Conservation (phyloP, 1,284 basidiomycete genomes). For the Cronartium quercuum region DNA sequence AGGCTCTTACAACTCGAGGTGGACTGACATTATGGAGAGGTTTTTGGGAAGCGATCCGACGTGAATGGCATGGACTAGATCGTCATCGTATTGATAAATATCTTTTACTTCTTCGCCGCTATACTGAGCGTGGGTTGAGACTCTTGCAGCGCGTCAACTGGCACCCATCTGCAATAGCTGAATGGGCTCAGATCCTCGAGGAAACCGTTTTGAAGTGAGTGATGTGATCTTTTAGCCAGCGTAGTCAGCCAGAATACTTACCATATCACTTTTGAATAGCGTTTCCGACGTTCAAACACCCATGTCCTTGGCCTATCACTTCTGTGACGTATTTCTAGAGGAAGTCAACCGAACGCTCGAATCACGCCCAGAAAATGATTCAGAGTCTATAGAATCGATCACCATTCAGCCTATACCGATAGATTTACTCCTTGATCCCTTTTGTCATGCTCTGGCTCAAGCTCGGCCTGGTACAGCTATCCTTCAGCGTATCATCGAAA, state of each 20-base stretch:
- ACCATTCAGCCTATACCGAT: constrained; percentile 2
- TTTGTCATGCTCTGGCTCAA: constrained; percentile 12
- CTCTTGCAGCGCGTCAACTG: constrained; percentile 67
- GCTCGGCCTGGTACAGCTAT: constrained; percentile 20
- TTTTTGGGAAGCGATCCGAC: constrained; percentile 81
- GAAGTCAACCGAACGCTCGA: constrained; percentile 73
- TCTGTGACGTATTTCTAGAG: constrained; percentile 81
- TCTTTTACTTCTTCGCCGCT: constrained; percentile 85
- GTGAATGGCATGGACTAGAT: constrained; percentile 90
- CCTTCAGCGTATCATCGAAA: constrained; percentile 16
- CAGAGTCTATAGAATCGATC: not conserved
- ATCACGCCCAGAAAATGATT: constrained; percentile 43
- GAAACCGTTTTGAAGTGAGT: constrained; percentile 47
- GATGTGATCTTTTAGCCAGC: not conserved
- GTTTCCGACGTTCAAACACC: constrained; percentile 68
- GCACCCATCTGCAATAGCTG: constrained; percentile 57
- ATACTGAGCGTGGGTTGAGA: constrained; percentile 75
- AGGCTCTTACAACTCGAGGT: constrained; percentile 47
- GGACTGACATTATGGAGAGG: constrained; percentile 72
- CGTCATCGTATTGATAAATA: constrained; percentile 88
- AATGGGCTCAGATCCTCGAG: constrained; percentile 65
- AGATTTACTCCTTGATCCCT: constrained; percentile 3
- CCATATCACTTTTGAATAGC: constrained; percentile 53
- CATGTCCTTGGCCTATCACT: constrained; percentile 70
- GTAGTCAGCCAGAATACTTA: not conserved